These are phyloP conservation scores for Pseudocercospora vitis DNA, from an alignment of 2,329 filamentous ascomycete species.

Conservation along the genomic window DNA sequence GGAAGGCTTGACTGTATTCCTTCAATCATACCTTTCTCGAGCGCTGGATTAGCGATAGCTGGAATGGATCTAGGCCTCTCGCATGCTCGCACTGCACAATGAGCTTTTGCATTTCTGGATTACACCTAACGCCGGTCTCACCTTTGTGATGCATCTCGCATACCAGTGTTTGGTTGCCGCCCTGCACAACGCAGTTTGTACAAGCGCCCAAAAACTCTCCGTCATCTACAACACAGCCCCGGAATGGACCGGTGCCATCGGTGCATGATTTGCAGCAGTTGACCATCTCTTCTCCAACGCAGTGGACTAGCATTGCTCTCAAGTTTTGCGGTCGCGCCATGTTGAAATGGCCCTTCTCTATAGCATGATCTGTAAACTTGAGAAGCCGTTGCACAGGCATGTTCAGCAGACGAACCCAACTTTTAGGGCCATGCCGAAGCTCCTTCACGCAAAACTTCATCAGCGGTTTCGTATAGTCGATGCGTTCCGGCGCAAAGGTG, in stretches of 20 bases:
- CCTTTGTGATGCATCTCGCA: background rate
- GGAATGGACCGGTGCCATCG: background rate
- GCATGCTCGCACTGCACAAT: no score
- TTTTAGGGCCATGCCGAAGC: background rate
- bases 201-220: background rate
- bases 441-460: background rate
- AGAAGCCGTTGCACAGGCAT: slow-evolving; percentile 1
- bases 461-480: slow-evolving; percentile 7
- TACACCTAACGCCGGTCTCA: no score
- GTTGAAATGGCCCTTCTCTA: background rate
- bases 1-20: no score
- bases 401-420: slow-evolving; percentile 2
- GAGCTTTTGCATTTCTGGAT: no score
- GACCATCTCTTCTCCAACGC: background rate
- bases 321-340: background rate
- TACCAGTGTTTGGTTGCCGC: background rate
- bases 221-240: background rate
- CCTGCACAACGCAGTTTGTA: background rate
- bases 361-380: background rate
- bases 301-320: slow-evolving; percentile 4
- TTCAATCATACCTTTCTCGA: no score
- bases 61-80: no score
- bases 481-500: background rate
- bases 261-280: background rate
- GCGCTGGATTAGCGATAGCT: no score